A percentile compares a stretch with the other conserved stretches of the same genome.
phyloP scores from a whole-genome alignment of 805 yeast species.

The Wickerhamia fluorescens region DNA sequence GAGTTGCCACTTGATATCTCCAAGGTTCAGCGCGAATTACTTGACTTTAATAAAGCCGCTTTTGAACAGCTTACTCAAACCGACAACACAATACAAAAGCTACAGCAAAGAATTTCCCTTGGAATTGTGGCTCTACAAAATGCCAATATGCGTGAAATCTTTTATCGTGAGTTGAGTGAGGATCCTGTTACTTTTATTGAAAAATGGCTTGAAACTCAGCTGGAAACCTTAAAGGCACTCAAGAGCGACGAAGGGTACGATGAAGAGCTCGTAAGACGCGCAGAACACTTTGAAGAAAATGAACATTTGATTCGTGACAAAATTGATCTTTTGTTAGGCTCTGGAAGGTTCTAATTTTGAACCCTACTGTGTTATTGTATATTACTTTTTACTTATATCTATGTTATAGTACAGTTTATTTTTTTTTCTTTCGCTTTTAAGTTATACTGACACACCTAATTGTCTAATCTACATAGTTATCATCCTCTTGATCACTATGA shows the following conservation, averaged over 20 bases:
- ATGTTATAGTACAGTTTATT: neutral
- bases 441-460: too few relatives aligned
- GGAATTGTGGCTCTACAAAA: slow-evolving; percentile 49
- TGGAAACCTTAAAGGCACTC: slow-evolving; percentile 77
- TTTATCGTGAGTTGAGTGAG: slow-evolving; percentile 64
- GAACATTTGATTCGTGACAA: slow-evolving; percentile 62
- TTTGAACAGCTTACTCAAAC: slow-evolving; percentile 38
- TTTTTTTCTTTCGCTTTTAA: too few relatives aligned
- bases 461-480: slow-evolving; percentile 11
- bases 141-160: slow-evolving; percentile 62
- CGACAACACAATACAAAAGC: slow-evolving; percentile 36
- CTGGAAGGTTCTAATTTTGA: slow-evolving; percentile 34
- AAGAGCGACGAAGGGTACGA: slow-evolving; percentile 85
- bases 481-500: slow-evolving; percentile 14
- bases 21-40: slow-evolving; percentile 30
- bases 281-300: slow-evolving; percentile 73
- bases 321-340: slow-evolving; percentile 63
- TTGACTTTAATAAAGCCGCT: slow-evolving; percentile 30
- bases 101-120: slow-evolving; percentile 37
- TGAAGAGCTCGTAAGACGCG: slow-evolving; percentile 81
- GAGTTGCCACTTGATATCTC: slow-evolving; percentile 33
- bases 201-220: slow-evolving; percentile 71
- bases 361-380: slow-evolving; percentile 3
- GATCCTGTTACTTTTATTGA: slow-evolving; percentile 74
- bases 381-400: neutral